Conservation (phyloP, 1,139 yeast species). For the Diutina neorugosa region DNA sequence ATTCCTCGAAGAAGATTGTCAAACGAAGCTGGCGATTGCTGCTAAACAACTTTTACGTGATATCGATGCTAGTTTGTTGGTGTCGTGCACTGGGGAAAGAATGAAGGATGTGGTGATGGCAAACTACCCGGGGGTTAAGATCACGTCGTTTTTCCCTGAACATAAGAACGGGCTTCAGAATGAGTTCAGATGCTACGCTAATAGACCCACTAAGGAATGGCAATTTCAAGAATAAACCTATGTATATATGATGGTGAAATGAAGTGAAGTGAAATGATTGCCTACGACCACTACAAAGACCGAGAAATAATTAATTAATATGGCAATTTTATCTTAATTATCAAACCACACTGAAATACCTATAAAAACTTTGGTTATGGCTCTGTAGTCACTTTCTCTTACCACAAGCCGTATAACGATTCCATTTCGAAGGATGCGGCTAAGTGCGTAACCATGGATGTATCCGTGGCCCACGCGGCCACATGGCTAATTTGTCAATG, state of each 20-base stretch:
- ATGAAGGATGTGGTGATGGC: conserved; percentile 51
- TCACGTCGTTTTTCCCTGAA: conserved; percentile 63
- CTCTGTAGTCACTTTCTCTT: no score
- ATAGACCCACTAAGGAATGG: not conserved
- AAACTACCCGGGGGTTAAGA: conserved; percentile 50
- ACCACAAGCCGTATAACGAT: no score
- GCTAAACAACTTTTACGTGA: conserved; percentile 49
- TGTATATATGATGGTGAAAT: not conserved
- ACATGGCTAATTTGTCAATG: not conserved
- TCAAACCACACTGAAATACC: no score
- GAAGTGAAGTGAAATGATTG: no score
- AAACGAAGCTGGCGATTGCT: conserved; percentile 58
- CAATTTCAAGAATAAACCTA: not conserved
- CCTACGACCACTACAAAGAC: no score
- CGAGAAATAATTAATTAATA: no score
- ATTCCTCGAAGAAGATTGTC: conserved; percentile 71
- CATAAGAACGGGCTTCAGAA: conserved; percentile 80
- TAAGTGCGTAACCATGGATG: not conserved
- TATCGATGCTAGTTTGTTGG: conserved; percentile 21
- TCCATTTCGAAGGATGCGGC: not conserved
- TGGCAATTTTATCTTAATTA: no score
- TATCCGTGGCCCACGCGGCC: not conserved
- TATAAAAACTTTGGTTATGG: no score
- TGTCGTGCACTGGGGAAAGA: conserved; percentile 82
- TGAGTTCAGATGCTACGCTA: conserved; percentile 77